phyloP scores from a whole-genome alignment of 306 rosid species.

The Dryas drummondii region DNA sequence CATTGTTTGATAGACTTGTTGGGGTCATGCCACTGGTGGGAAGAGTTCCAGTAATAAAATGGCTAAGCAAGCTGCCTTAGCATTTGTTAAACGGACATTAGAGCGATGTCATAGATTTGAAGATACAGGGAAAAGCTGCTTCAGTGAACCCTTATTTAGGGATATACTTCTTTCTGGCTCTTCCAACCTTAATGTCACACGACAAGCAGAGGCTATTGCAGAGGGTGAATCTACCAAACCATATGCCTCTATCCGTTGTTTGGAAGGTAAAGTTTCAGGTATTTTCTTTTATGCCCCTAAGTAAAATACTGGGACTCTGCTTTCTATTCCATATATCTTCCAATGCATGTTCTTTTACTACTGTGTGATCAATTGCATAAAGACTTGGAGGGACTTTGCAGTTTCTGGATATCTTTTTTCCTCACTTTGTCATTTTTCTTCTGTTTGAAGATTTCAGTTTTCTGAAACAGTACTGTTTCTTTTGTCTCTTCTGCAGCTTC shows the following conservation, averaged over 20 bases:
- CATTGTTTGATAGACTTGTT: constrained; percentile 58
- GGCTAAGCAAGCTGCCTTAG: constrained; percentile 86
- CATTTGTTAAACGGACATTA: constrained; percentile 79
- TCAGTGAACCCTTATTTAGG: constrained; percentile 66
- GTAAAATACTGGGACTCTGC: constrained; percentile 14
- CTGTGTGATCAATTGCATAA: constrained; percentile 6
- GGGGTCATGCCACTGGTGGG: constrained; percentile 81
- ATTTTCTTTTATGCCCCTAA: constrained; percentile 22
- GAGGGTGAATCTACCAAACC: constrained; percentile 72
- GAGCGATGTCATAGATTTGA: constrained; percentile 79
- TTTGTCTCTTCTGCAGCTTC: constrained; percentile 57
- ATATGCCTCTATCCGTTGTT: constrained; percentile 49
- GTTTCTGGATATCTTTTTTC: constrained; percentile 3
- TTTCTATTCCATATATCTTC: constrained; percentile 3
- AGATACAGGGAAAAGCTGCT: constrained; percentile 89
- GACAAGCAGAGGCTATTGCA: constrained; percentile 42
- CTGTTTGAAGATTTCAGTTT: background rate
- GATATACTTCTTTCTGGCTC: constrained; percentile 60
- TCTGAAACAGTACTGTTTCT: constrained; percentile 1
- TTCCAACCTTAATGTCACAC: constrained; percentile 44
- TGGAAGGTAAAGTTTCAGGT: constrained; percentile 71
- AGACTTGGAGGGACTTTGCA: constrained; percentile 11
- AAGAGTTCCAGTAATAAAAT: constrained; percentile 76
- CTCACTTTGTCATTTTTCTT: background rate
- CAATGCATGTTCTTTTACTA: constrained; percentile 6